A percentile compares a stretch with the other conserved stretches of the same genome.
Evolutionary conservation across 2,329 filamentous ascomycete genomes (phyloP).

Genomic region (Penicillium sp.): DNA sequence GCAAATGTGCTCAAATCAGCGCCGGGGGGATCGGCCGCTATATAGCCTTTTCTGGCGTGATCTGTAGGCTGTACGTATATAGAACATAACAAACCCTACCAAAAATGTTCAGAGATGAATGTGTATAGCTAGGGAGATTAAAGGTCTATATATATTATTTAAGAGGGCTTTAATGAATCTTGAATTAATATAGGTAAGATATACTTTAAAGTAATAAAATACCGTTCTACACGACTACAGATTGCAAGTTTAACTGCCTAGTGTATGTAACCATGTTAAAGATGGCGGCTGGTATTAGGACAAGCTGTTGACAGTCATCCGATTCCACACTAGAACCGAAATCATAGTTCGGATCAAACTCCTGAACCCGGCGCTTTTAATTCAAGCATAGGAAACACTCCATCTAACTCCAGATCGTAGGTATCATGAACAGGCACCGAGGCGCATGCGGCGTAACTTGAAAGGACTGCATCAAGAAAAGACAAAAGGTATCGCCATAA

Average conservation of each 20-base stretch:
- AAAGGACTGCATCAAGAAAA: background rate
- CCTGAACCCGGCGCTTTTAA: background rate
- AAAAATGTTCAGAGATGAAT: too few relatives aligned
- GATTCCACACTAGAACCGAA: background rate
- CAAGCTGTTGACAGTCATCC: background rate
- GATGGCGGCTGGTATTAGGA: background rate
- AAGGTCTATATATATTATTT: too few relatives aligned
- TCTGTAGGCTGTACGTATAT: too few relatives aligned
- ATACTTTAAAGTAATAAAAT: too few relatives aligned
- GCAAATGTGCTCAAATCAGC: constrained; percentile 1
- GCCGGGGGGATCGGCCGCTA: background rate
- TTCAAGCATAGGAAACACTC: background rate
- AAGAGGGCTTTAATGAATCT: too few relatives aligned
- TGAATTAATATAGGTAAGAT: too few relatives aligned
- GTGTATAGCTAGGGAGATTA: too few relatives aligned
- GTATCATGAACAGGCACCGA: constrained; percentile 1
- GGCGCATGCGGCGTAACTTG: background rate
- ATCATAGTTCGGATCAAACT: background rate
- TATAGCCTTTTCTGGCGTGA: background rate
- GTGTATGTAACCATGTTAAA: background rate
- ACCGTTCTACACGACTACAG: too few relatives aligned
- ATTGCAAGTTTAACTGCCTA: too few relatives aligned
- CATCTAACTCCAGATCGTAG: constrained; percentile 7
- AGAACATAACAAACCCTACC: too few relatives aligned
- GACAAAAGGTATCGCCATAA: background rate